Evolutionary conservation across 75 land plant species (phyloP), one percentile per base, ranked within the genome.

Genomic region (Cupressus sempervirens): DNA sequence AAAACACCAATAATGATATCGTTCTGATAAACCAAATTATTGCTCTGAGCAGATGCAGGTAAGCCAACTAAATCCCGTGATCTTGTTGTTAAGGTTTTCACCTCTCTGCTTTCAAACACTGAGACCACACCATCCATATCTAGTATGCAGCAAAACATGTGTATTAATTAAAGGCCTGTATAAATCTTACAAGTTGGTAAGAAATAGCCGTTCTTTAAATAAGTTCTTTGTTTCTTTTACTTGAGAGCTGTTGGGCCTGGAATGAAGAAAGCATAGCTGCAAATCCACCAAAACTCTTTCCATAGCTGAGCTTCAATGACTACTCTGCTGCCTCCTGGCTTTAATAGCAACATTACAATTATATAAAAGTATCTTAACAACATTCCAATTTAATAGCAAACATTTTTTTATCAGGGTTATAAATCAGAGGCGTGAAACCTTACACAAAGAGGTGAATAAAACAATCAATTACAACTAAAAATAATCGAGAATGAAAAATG

Each of bases 1-100:
- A 95, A 2, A 0, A 91, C 77, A 12, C 93, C 97, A 79, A 95
- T 80, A 45, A 95, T 89, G 32, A 89, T 83, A 40, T 90, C 90
- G 11, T 80, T 87, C 50, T 77, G 56, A 86, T 86, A 36, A 77
- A 35, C 12, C 89, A 87, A n/a, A 81, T 70, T 1, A 70, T 48
- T 62, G 50, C 54, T n/a, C 80, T 29, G 30, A 13, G 52, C 38
- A 34, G 40, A 89, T 88, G 84, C 20, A 84, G 36, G 40, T 9
- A 76, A 81, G 77, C 68, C 81, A 15, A 82, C 32, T 14, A 35
- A 95, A 88, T 87, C 92, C 94, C 87, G 93, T 84, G 89, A 94
- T 86, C 54, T 80, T 41, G 97, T 95, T 18, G 97, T 95, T 73
- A 91, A 88, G 46, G 90, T 89, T 43, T 30, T 30, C 13, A 83